Evolutionary conservation across 169 alveolate genomes (phyloP).

Genomic region (Babesia microti): DNA sequence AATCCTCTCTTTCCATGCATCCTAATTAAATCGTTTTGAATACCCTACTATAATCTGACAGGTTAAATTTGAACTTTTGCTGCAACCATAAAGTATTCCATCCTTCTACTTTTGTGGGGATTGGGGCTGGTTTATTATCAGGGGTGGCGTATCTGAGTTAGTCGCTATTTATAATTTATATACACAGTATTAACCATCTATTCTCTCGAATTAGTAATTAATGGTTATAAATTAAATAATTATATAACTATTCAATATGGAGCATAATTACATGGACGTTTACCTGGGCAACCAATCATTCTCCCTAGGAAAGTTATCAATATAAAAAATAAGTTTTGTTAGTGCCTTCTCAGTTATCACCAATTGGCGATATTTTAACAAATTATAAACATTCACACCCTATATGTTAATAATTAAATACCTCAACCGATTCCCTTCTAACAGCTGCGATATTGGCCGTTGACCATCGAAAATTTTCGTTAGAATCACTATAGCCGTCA

Average conservation of each 20-base stretch:
- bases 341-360: constrained; percentile 71
- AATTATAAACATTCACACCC: constrained; percentile 63
- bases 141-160: constrained; percentile 62
- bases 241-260: not conserved
- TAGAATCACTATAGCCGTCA: constrained; percentile 65
- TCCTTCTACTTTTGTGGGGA: constrained; percentile 59
- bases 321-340: constrained; percentile 53
- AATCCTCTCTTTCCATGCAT: constrained; percentile 49
- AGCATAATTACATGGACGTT: not conserved
- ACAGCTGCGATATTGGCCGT: constrained; percentile 74
- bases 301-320: constrained; percentile 62
- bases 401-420: not conserved
- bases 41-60: constrained; percentile 20
- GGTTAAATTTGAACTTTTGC: constrained; percentile 30
- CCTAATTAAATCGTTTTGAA: constrained; percentile 23
- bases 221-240: no score
- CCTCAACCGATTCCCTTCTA: constrained; percentile 66
- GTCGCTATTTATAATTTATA: not conserved
- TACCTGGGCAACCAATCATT: constrained; percentile 66
- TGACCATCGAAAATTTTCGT: constrained; percentile 75
- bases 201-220: no score
- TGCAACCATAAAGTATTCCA: constrained; percentile 71
- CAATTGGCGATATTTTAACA: constrained; percentile 67
- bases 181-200: not conserved
- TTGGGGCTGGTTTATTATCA: constrained; percentile 60